phyloP scores from a whole-genome alignment of 2,329 filamentous ascomycete genomes.

The Diaporthe destruens region DNA sequence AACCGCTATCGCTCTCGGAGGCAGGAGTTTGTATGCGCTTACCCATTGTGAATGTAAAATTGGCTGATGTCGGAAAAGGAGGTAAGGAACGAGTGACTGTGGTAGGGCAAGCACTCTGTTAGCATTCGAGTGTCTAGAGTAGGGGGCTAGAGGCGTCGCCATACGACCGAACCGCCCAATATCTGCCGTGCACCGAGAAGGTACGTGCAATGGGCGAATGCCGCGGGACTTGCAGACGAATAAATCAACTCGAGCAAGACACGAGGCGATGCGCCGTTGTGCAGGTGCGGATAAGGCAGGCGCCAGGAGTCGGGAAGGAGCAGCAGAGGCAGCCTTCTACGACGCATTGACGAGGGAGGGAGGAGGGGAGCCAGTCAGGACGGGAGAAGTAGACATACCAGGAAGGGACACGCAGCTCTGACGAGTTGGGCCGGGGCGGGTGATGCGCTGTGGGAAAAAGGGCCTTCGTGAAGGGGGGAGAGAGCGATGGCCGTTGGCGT shows the following conservation, averaged over 20 bases:
- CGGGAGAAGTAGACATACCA: slow-evolving; percentile 36
- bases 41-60: slow-evolving; percentile 42
- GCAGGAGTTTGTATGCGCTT: slow-evolving; percentile 34
- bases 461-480: slow-evolving; percentile 34
- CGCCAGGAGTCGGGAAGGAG: slow-evolving; percentile 10
- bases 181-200: slow-evolving; percentile 5
- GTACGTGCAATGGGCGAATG: slow-evolving; percentile 4
- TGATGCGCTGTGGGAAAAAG: slow-evolving; percentile 18
- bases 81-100: slow-evolving; percentile 42
- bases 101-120: slow-evolving; percentile 23
- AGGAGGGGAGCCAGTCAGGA: slow-evolving; percentile 8
- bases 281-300: neutral
- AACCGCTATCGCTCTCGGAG: slow-evolving; percentile 10
- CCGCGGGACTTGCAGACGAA: neutral
- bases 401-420: slow-evolving; percentile 42
- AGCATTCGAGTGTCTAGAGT: slow-evolving; percentile 35
- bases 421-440: slow-evolving; percentile 32
- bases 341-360: slow-evolving; percentile 11
- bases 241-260: neutral
- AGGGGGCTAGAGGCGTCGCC: neutral
- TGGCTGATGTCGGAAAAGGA: slow-evolving; percentile 37
- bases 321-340: slow-evolving; percentile 15
- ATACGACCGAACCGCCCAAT: neutral
- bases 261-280: slow-evolving; percentile 6
- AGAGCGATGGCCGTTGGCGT: slow-evolving; percentile 34